These are phyloP conservation scores for Alnus rubra DNA, from an alignment of 306 rosid species.

Conservation along the genomic window DNA sequence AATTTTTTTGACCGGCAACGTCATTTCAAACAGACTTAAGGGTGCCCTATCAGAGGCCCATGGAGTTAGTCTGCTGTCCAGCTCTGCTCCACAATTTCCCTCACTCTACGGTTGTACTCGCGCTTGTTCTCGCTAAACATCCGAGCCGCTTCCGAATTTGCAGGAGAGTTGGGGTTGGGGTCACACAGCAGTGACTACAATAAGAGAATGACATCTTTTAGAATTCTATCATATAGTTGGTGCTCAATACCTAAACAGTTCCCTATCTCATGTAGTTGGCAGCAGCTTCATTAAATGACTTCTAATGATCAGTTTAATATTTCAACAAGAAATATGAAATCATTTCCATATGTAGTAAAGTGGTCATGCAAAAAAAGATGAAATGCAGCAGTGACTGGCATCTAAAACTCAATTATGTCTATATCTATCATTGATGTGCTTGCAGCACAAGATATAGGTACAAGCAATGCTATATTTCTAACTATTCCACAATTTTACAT, in stretches of 20 bases:
- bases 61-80: slow-evolving; percentile 82
- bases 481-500: neutral
- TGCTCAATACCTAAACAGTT: neutral
- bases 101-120: slow-evolving; percentile 82
- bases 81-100: slow-evolving; percentile 94
- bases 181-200: slow-evolving; percentile 89
- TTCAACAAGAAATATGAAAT: neutral
- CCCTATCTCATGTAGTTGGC: neutral
- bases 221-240: neutral
- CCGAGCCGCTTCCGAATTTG: slow-evolving; percentile 94
- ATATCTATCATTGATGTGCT: neutral
- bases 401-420: neutral
- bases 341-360: neutral
- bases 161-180: slow-evolving; percentile 98
- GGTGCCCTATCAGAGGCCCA: slow-evolving; percentile 9
- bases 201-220: slow-evolving; percentile 20
- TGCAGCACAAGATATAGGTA: neutral
- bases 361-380: neutral
- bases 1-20: slow-evolving; percentile 30
- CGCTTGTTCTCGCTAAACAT: slow-evolving; percentile 93
- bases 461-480: neutral
- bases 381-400: neutral
- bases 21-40: slow-evolving; percentile 25
- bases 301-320: neutral
- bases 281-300: neutral